Percentiles rank a stretch among this genome's conserved stretches.
phyloP scores from a whole-genome alignment of 352 stramenopile species.

The Globisporangium takayamanum region DNA sequence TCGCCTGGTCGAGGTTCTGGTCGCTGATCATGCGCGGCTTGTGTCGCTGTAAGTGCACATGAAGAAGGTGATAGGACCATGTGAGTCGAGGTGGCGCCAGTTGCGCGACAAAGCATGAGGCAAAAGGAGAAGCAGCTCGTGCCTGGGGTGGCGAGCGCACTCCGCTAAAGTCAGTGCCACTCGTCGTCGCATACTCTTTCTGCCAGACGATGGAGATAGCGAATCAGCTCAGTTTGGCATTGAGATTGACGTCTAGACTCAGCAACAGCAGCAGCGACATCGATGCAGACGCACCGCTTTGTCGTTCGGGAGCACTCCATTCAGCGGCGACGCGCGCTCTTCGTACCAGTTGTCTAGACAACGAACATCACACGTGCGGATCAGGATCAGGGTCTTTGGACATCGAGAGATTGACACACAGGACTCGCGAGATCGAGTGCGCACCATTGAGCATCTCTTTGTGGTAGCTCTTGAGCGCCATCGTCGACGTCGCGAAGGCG shows the following conservation, averaged over 20 bases:
- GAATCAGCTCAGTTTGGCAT: no score
- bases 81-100: background rate
- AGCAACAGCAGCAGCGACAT: background rate
- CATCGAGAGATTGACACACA: no score
- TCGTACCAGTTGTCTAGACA: constrained; percentile 79
- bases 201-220: constrained; percentile 8
- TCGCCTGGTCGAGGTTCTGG: constrained; percentile 44
- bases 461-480: constrained; percentile 81
- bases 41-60: constrained; percentile 18
- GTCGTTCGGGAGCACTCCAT: constrained; percentile 60
- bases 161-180: constrained; percentile 40
- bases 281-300: constrained; percentile 28
- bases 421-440: background rate
- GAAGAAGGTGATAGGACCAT: background rate
- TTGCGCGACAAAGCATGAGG: no score
- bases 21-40: constrained; percentile 56
- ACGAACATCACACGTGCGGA: background rate
- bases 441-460: constrained; percentile 68
- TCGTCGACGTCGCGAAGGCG: constrained; percentile 11
- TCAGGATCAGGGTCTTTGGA: background rate
- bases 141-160: constrained; percentile 27
- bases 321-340: constrained; percentile 53
- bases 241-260: no score
- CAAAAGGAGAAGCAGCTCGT: background rate
- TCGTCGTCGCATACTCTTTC: constrained; percentile 66